These are phyloP conservation scores for Vigna trinervia DNA, from an alignment of 306 rosid species.

Conservation along the genomic window DNA sequence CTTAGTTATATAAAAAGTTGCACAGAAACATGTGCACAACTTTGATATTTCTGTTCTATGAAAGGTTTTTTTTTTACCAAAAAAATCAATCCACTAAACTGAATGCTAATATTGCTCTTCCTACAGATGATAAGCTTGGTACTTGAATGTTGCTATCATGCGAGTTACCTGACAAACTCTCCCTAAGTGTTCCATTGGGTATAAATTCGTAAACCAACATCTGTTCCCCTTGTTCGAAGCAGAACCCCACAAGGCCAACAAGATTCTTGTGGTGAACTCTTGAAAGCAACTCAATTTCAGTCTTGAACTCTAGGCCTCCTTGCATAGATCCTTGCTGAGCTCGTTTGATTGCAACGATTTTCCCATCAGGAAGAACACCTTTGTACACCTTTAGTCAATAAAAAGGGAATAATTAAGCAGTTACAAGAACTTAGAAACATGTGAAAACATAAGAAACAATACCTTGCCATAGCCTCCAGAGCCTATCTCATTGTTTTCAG, in stretches of 20 bases:
- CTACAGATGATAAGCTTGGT: conserved; percentile 10
- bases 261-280: conserved; percentile 99
- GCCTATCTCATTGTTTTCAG: conserved; percentile 74
- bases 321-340: conserved; percentile 99
- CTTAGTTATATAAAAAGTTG: conserved; percentile 6
- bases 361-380: conserved; percentile 79
- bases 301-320: conserved; percentile 94
- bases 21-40: conserved; percentile 17
- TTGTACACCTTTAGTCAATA: conserved; percentile 70
- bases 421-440: conserved; percentile 6
- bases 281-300: conserved; percentile 93
- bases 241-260: conserved; percentile 91
- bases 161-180: conserved; percentile 71
- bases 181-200: conserved; percentile 85
- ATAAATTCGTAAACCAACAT: conserved; percentile 90
- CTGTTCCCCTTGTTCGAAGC: conserved; percentile 96
- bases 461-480: conserved; percentile 99
- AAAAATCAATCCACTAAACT: not conserved
- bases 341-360: conserved; percentile 83
- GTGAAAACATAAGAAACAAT: conserved; percentile 25
- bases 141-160: not conserved
- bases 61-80: not conserved
- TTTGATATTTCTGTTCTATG: not conserved
- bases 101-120: conserved; percentile 13
- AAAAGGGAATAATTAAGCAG: not conserved